Percentiles rank a stretch among this genome's conserved stretches.
These are phyloP conservation scores for Salix arbutifolia DNA, from an alignment of 345 rosid species.

Conservation along the genomic window DNA sequence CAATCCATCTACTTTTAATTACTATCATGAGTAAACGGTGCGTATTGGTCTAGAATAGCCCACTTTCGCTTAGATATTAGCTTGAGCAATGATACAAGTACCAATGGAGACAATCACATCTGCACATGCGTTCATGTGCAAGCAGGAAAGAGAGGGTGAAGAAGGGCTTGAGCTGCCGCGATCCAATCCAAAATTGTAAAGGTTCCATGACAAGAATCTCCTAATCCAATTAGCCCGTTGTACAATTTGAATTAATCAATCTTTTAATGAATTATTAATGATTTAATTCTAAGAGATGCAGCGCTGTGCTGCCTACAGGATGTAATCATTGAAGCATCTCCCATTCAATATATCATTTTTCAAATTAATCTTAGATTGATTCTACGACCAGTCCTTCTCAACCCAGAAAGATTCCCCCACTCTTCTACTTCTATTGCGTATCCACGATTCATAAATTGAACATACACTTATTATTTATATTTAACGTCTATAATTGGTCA, in stretches of 20 bases:
- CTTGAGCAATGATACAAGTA: too few relatives aligned
- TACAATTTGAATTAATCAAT: not conserved
- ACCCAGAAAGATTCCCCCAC: not conserved
- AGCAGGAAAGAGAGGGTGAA: too few relatives aligned
- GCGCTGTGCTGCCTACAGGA: not conserved
- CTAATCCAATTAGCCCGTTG: not conserved
- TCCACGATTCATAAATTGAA: not conserved
- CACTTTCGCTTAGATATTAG: not conserved
- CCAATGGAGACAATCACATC: too few relatives aligned
- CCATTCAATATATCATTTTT: not conserved
- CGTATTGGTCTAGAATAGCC: not conserved
- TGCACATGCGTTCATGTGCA: too few relatives aligned
- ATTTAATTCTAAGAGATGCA: not conserved
- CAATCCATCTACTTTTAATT: too few relatives aligned
- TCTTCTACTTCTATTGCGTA: not conserved
- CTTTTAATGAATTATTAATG: not conserved
- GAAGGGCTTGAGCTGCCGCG: too few relatives aligned
- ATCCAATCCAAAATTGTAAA: not conserved
- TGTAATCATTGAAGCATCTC: not conserved
- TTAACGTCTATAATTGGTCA: slow-evolving; percentile 14
- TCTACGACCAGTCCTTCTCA: slow-evolving; percentile 18
- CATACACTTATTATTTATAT: not conserved
- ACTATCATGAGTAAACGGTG: not conserved
- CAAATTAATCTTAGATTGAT: slow-evolving; percentile 1
- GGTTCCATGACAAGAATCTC: not conserved